phyloP scores from a whole-genome alignment of 805 yeast genomes.

The Helenozyma baotianmanensis region DNA sequence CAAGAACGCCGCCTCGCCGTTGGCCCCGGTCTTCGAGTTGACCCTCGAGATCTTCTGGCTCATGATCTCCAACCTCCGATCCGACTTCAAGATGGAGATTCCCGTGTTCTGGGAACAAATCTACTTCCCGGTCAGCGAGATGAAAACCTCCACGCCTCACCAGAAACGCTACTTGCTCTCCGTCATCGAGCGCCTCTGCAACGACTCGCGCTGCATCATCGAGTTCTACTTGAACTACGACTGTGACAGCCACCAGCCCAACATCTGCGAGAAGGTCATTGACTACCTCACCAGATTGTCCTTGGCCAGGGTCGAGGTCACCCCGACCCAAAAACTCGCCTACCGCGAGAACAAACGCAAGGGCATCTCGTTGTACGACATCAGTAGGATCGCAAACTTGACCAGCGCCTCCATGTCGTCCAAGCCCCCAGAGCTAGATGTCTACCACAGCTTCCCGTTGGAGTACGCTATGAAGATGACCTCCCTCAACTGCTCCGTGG shows the following conservation, averaged over 20 bases:
- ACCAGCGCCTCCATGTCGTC: slow-evolving; percentile 63
- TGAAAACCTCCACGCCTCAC: slow-evolving; percentile 86
- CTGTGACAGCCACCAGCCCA: slow-evolving; percentile 78
- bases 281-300: slow-evolving; percentile 74
- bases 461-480: slow-evolving; percentile 83
- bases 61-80: slow-evolving; percentile 73
- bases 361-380: slow-evolving; percentile 69
- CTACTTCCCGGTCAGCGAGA: slow-evolving; percentile 89
- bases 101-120: slow-evolving; percentile 92
- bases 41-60: slow-evolving; percentile 93
- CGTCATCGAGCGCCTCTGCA: slow-evolving; percentile 75
- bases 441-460: slow-evolving; percentile 55
- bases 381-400: slow-evolving; percentile 68
- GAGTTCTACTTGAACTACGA: slow-evolving; percentile 94
- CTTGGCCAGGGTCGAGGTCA: slow-evolving; percentile 63
- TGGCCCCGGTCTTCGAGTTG: slow-evolving; percentile 88
- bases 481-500: slow-evolving; percentile 75
- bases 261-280: slow-evolving; percentile 77
- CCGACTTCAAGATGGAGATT: slow-evolving; percentile 86
- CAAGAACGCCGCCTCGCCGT: slow-evolving; percentile 86
- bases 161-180: slow-evolving; percentile 85
- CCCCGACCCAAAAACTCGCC: slow-evolving; percentile 60
- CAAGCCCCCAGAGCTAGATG: slow-evolving; percentile 52
- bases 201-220: slow-evolving; percentile 84
- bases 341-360: slow-evolving; percentile 37